Evolutionary conservation across 164 flowering plant species (phyloP).

Genomic region (Cinnamomum chago): DNA sequence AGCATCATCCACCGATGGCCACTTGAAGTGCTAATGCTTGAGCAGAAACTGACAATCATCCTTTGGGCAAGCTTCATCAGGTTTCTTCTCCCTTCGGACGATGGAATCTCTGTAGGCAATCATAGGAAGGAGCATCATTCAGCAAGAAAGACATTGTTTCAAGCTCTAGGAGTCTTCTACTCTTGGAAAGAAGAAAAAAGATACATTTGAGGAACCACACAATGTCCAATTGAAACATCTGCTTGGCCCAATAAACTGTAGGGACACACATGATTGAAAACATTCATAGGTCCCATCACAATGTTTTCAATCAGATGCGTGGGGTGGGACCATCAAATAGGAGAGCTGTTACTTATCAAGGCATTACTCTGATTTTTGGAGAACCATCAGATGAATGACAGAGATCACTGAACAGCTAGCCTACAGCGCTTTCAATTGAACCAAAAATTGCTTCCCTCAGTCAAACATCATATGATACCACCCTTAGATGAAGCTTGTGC

Average conservation of each 20-base stretch:
- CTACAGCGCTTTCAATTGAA: background rate
- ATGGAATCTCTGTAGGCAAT: slow-evolving; percentile 23
- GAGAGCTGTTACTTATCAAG: too few species aligned
- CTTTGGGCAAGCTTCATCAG: slow-evolving; percentile 62
- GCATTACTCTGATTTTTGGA: background rate
- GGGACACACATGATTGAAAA: background rate
- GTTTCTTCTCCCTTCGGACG: slow-evolving; percentile 44
- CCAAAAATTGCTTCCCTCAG: background rate
- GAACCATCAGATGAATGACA: slow-evolving; percentile 1
- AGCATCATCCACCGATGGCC: slow-evolving; percentile 56
- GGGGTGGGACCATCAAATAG: too few species aligned
- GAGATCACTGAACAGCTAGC: background rate
- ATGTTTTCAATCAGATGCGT: too few species aligned
- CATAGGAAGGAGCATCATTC: background rate
- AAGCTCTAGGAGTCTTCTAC: background rate
- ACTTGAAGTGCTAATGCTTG: slow-evolving; percentile 54
- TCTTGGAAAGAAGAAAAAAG: background rate
- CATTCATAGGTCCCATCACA: too few species aligned
- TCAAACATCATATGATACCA: background rate
- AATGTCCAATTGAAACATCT: background rate
- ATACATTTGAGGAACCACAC: background rate
- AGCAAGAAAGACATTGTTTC: background rate
- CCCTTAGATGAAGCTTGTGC: background rate
- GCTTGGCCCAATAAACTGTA: background rate
- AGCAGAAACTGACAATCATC: slow-evolving; percentile 62